Base-by-base conservation (phyloP, 495 filamentous ascomycete species). In the Penicillium simplicissimum region DNA sequence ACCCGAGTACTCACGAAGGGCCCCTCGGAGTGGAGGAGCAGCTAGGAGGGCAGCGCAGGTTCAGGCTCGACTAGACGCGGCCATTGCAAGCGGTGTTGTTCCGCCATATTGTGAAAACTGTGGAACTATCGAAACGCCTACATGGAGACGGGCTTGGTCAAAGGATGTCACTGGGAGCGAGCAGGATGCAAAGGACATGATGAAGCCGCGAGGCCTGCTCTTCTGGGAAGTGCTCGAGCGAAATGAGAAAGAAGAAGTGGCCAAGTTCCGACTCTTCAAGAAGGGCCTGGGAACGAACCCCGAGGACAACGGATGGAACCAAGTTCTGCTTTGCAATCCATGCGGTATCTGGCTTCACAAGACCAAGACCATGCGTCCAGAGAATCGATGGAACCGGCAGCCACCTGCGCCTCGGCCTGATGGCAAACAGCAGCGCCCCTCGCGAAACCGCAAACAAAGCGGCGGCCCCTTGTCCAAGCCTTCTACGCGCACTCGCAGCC, bases 281-380 rank as follows among this genome's bases (percentile, higher is more conserved):
- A 94, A 92, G 76, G 84, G 80, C n/a, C 73, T 92, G 2, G 79
- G 55, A 11, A 9, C 75, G 8, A 87, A 8, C 17, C 31, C 90
- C 36, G 80, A 80, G 35, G 87, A 88, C 65, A 81, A 83, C 33
- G 82, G 81, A 14, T 96, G 86, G 75, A 82, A 77, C 11, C 84
- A 88, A 58, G 79, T 92, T 33, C 77, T 90, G 19, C 83, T 97
- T 25, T 98, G 95, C 79, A 98, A 98, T 76, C 93, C 95, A 65
- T 98, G 95, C 67, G 95, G 95, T 14, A 83, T 98, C 35, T 98
- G 92, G 93, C 84, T 97, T 59, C 85, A 87, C 43, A 97, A 96
- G 65, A 90, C 88, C 69, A 92, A 90, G 68, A 80, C 72, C 33
- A 96, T 96, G 82, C 85, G 95, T 8, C 95, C 95, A 1, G 80